Evolutionary conservation across 345 rosid genomes (phyloP).

Genomic region (Hypericum perforatum): DNA sequence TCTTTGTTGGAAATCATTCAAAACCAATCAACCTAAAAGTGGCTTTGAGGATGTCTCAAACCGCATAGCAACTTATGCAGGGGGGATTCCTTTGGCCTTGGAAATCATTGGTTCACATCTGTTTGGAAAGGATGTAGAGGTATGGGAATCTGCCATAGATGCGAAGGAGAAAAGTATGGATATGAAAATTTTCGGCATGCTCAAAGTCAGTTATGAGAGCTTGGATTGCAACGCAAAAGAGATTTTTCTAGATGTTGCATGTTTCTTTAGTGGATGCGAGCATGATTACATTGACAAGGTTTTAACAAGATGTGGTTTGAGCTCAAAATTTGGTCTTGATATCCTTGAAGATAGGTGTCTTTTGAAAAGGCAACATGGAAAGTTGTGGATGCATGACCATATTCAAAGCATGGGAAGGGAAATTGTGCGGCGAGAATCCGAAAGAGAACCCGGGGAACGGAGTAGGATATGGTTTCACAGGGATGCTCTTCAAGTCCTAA

Average conservation of each 20-base stretch:
- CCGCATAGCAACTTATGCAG: conserved; percentile 17
- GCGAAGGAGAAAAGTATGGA: conserved; percentile 12
- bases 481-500: too few species aligned
- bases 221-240: conserved; percentile 8
- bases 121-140: background rate
- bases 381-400: too few species aligned
- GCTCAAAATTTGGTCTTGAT: conserved; percentile 7
- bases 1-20: conserved; percentile 7
- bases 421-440: too few species aligned
- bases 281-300: too few species aligned
- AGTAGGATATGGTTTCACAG: too few species aligned
- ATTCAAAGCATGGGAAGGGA: too few species aligned
- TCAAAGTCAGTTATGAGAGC: conserved; percentile 13
- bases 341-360: conserved; percentile 8
- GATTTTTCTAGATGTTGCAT: conserved; percentile 23
- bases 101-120: conserved; percentile 28
- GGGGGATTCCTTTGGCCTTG: conserved; percentile 37
- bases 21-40: conserved; percentile 1
- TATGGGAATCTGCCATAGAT: conserved; percentile 23
- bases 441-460: too few species aligned
- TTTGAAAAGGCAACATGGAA: too few species aligned
- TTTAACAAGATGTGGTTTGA: conserved; percentile 12
- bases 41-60: conserved; percentile 15
- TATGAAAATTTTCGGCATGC: conserved; percentile 6
- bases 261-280: conserved; percentile 18